Base-by-base conservation (phyloP, 1,284 basidiomycete genomes). In the Cutaneotrichosporon cyanovorans region DNA sequence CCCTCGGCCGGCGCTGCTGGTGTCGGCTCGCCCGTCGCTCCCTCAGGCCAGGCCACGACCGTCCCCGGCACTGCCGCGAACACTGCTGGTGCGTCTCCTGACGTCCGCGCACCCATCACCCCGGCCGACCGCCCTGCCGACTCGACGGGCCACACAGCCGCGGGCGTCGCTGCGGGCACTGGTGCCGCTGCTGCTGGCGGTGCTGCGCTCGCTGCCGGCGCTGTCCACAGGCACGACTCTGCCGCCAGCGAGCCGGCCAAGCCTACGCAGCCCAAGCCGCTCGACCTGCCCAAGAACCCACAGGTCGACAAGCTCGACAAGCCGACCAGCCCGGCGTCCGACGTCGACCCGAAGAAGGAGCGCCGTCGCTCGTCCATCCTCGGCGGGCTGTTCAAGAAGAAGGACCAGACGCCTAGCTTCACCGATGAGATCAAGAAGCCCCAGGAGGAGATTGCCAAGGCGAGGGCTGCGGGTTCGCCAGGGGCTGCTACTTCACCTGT, bases 321-420 rank as follows among this genome's bases (percentile, higher is more conserved):
- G 8, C 32, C 32, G 9, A 34, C 9, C 8, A 34, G 6, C 32
- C 32, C 32, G 9, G 32, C 32, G 25, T 7, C 32, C 15, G 32
- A 34, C 32, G n/a, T 15, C 15, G 32, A 34, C 32, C 14, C 32
- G 9, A 34, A 34, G 32, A 44, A 44, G 42, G 42, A 44, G 35
- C 42, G 42, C 35, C 35, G 42, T 25, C 42, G 42, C 14, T 44
- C 42, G 25, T 44, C 42, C 4, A 25, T 44, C 34, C 35, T 44
- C 19, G 42, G 42, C 34, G 36, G 19, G 25, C 35, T 44, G 20
- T 44, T 44, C 42, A 44, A 44, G 42, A 44, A 44, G 42, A 44
- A 44, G 42, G 42, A 44, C 35, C 34, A 25, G 12, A 34, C 35
- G 18, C 35, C 33, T 30, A 14, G 18, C 42, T 20, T 28, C 19